These are phyloP conservation scores for Leccinum fibrillosum DNA, from an alignment of 768 basidiomycete genomes.

Conservation along the genomic window DNA sequence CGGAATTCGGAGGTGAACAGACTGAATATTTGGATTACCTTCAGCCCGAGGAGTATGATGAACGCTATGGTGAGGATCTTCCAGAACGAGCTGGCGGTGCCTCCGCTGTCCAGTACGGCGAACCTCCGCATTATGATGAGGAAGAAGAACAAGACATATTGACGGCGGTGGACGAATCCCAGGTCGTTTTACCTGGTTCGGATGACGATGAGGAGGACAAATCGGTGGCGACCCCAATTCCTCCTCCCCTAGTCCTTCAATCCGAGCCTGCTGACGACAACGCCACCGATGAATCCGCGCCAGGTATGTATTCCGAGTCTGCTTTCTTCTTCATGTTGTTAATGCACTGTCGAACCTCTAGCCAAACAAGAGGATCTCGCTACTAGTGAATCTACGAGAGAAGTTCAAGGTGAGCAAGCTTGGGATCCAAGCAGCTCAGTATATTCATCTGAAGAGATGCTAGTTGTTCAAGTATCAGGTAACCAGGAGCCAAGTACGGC, in stretches of 20 bases:
- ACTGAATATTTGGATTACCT: slow-evolving; percentile 33
- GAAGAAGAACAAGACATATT: slow-evolving; percentile 21
- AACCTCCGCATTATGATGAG: slow-evolving; percentile 22
- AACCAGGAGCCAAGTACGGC: slow-evolving; percentile 11
- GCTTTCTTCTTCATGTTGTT: neutral
- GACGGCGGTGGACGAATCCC: slow-evolving; percentile 19
- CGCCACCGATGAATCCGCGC: neutral
- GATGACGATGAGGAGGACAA: slow-evolving; percentile 15
- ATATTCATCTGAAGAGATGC: slow-evolving; percentile 2
- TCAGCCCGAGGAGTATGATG: slow-evolving; percentile 35
- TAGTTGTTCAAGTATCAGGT: slow-evolving; percentile 7
- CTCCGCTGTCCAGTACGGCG: slow-evolving; percentile 13
- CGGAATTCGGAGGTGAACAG: slow-evolving; percentile 29
- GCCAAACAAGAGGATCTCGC: slow-evolving; percentile 4
- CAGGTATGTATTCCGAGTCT: slow-evolving; percentile 8
- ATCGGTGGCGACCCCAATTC: slow-evolving; percentile 15
- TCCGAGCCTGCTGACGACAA: neutral
- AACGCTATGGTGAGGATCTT: slow-evolving; percentile 34
- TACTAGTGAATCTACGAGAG: slow-evolving; percentile 3
- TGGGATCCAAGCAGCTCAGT: neutral
- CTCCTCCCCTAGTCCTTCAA: slow-evolving; percentile 6
- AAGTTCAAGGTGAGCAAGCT: slow-evolving; percentile 11
- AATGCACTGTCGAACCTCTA: slow-evolving; percentile 2
- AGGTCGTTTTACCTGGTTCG: slow-evolving; percentile 3
- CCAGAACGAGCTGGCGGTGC: slow-evolving; percentile 26